Base-by-base conservation (phyloP, 306 rosid species). In the Vigna trinervia region DNA sequence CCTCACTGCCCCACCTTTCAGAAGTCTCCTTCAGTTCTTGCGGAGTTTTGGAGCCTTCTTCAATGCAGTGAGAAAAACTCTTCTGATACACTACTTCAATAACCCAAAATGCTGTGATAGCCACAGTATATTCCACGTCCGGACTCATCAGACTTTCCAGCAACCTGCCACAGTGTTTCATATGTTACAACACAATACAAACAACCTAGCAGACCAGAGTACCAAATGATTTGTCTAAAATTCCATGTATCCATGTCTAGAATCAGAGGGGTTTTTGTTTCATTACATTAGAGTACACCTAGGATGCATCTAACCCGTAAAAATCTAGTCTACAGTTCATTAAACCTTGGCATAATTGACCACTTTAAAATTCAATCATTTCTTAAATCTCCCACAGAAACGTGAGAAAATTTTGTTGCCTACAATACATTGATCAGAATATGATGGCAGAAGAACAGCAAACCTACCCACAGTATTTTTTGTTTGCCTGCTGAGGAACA, bases 71-170 rank as follows among this genome's bases (percentile, higher is more conserved):
- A 0, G 93, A 90, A 84, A 92, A 94, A 84, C 98, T 94, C 84
- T 87, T 89, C 36, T 89, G 97, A 82, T 94, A 94, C 74, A 94
- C 98, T 5, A 85, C 82, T 79, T 92, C 98, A 45, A 92, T 89
- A 63, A 81, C 89, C 98, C 98, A 94, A 71, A 86, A 81, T 6
- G 92, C 89, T 23, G 96, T 84, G 3, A 94, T 84, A 3, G 85
- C 91, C 78, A 85, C 97, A 9, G 85, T 72, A 60, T 85, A 94
- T 39, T 88, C 89, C 64, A 86, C 85, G 0, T 90, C 93, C 10
- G 87, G 83, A 30, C 84, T 83, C 90, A 81, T 88, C 58, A 89
- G 66, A 80, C 84, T 81, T 85, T 92, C 98, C 65, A 94, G 64
- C 56, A 87, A 92, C 84, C 98, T 94, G 84, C 73, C 70, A 77